Evolutionary conservation across 2,329 filamentous ascomycete species (phyloP).

Genomic region (Cladosporium sp.): DNA sequence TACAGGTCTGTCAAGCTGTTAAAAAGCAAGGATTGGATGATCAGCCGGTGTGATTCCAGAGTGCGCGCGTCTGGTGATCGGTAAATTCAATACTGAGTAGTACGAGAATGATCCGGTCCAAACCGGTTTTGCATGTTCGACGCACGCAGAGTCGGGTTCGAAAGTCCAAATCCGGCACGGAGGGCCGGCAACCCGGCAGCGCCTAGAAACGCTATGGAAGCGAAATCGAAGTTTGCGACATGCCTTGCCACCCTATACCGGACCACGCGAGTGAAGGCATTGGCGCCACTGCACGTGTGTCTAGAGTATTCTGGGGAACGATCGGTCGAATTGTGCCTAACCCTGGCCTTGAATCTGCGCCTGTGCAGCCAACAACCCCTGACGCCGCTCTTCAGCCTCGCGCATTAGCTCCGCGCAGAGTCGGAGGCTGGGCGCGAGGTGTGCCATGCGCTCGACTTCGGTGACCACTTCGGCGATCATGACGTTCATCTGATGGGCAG

Average conservation of each 20-base stretch:
- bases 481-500: constrained; percentile 58
- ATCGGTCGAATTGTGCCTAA: background rate
- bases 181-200: background rate
- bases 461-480: constrained; percentile 74
- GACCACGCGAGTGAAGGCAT: background rate
- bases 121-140: background rate
- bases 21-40: no score
- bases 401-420: constrained; percentile 76
- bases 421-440: constrained; percentile 70
- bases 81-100: no score
- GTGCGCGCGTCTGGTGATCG: no score
- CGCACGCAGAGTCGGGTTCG: background rate
- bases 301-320: background rate
- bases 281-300: background rate
- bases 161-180: background rate
- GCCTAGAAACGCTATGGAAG: constrained; percentile 4
- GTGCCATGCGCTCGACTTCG: constrained; percentile 70
- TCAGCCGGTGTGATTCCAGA: no score
- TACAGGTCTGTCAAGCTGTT: no score
- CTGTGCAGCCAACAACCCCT: constrained; percentile 44
- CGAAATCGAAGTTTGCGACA: background rate
- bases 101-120: constrained; percentile 5
- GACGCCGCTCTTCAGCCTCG: constrained; percentile 68
- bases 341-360: constrained; percentile 4
- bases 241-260: background rate